Conservation (phyloP, 768 basidiomycete genomes). For the Hygrocybe punicea region DNA sequence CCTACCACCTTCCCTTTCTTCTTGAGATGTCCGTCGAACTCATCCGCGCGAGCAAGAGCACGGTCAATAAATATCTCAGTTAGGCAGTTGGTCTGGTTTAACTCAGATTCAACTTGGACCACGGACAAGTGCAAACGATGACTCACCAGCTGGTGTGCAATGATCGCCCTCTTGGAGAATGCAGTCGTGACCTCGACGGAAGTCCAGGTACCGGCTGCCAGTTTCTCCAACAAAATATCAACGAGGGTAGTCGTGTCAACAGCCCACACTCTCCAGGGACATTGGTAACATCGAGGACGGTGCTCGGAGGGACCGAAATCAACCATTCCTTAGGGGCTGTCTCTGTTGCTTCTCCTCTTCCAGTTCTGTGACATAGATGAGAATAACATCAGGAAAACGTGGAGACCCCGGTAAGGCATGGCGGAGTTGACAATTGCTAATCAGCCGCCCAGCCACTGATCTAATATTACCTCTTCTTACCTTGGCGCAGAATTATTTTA, state of each 20-base stretch:
- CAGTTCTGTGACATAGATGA: constrained; percentile 38
- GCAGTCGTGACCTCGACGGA: constrained; percentile 67
- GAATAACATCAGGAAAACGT: too few relatives aligned
- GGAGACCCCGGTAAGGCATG: too few relatives aligned
- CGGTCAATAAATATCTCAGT: constrained; percentile 81
- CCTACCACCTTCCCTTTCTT: constrained; percentile 64
- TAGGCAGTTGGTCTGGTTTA: constrained; percentile 39
- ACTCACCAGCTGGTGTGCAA: constrained; percentile 75
- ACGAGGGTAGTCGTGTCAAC: constrained; percentile 47
- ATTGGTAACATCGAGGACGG: constrained; percentile 48
- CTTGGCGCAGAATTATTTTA: too few relatives aligned
- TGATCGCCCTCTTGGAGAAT: constrained; percentile 71
- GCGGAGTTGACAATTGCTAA: too few relatives aligned
- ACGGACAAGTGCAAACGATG: not conserved
- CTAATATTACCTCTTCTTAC: too few relatives aligned
- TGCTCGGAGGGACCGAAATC: constrained; percentile 45
- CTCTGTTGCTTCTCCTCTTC: constrained; percentile 54
- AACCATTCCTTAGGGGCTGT: constrained; percentile 70
- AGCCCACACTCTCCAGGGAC: constrained; percentile 57
- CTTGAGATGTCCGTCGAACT: constrained; percentile 61
- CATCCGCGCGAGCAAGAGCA: constrained; percentile 59
- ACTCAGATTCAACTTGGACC: too few relatives aligned
- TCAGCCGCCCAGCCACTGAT: too few relatives aligned
- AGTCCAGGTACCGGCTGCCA: constrained; percentile 55
- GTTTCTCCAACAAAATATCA: constrained; percentile 46